A percentile compares a stretch with the other conserved stretches of the same genome.
phyloP scores from a whole-genome alignment of 352 stramenopile species.

The Sclerospora graminicola region DNA sequence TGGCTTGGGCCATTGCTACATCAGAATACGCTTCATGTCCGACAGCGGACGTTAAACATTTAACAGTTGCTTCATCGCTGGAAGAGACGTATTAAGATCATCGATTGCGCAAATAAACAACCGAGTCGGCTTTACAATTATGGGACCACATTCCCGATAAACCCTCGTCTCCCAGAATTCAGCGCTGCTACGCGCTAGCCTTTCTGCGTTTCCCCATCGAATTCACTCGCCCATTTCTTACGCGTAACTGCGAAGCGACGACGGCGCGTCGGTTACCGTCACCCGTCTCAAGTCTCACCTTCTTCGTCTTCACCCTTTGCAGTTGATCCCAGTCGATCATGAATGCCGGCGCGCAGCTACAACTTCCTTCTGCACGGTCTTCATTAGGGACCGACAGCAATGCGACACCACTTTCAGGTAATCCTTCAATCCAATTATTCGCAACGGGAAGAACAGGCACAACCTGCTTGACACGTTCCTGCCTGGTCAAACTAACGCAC shows the following conservation, averaged over 20 bases:
- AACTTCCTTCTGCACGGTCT: constrained; percentile 73
- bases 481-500: constrained; percentile 52
- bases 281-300: constrained; percentile 24
- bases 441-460: constrained; percentile 87
- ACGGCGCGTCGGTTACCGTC: constrained; percentile 16
- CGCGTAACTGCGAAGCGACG: constrained; percentile 42
- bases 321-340: constrained; percentile 73
- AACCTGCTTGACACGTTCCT: constrained; percentile 83
- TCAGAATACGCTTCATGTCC: constrained; percentile 78
- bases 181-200: constrained; percentile 57
- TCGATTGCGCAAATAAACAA: constrained; percentile 92
- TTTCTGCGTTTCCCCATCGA: constrained; percentile 49
- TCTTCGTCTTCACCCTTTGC: constrained; percentile 43
- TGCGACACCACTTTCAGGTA: constrained; percentile 75
- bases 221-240: constrained; percentile 60
- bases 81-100: constrained; percentile 65
- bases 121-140: constrained; percentile 98
- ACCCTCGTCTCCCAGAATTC: constrained; percentile 63
- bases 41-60: constrained; percentile 77
- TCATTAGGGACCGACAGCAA: constrained; percentile 64
- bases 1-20: constrained; percentile 70
- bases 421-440: constrained; percentile 76
- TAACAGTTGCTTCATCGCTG: constrained; percentile 58
- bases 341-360: constrained; percentile 50
- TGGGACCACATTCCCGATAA: constrained; percentile 91